Base-by-base conservation (phyloP, 2,329 filamentous ascomycete genomes). In the Zalaria sp. region DNA sequence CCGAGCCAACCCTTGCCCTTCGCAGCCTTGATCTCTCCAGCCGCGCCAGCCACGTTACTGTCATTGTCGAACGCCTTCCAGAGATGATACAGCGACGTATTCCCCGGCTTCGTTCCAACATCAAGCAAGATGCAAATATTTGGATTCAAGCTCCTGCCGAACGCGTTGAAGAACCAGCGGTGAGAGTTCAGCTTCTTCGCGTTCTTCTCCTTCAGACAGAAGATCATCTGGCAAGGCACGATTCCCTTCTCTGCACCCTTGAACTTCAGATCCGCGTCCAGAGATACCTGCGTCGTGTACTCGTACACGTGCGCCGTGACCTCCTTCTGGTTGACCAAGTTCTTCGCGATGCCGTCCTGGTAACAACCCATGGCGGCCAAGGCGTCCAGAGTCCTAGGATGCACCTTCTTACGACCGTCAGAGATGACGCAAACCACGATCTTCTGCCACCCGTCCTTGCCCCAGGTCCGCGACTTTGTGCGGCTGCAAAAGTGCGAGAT, bases 61-160 rank as follows among this genome's bases (percentile, higher is more conserved):
- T 98, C 89, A 18, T 83, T 91, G 58, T 98, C 91, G 53, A 98
- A 98, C 0, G 91, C 89, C 62, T 98, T 98, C 91, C 91, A 98
- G 3, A 98, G 68, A 61, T 98, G 87, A 55, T 98, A 98, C n/a
- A 98, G 71, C 3, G 89, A 89, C 43, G 81, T 95, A 35, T 78
- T 71, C 1, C 86, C 85, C 0, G 91, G 91, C 45, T 86, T 85
- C 0, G 91, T 98, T 43, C 93, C 93, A 7, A 98, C 93, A 60
- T 98, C 91, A 9, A 98, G 79, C 47, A 98, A 66, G 58, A 98
- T 94, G 62, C 91, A 98, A 29, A 98, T 83, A 50, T 98, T 98
- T 0, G 91, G 91, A 51, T 89, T 93, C 25, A 98, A 71, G 0
- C 89, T 83, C 48, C 81, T 79, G 27, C 91, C 93, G 57, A 98